phyloP scores from a whole-genome alignment of 2,329 filamentous ascomycete genomes.

The Fonsecaea erecta region DNA sequence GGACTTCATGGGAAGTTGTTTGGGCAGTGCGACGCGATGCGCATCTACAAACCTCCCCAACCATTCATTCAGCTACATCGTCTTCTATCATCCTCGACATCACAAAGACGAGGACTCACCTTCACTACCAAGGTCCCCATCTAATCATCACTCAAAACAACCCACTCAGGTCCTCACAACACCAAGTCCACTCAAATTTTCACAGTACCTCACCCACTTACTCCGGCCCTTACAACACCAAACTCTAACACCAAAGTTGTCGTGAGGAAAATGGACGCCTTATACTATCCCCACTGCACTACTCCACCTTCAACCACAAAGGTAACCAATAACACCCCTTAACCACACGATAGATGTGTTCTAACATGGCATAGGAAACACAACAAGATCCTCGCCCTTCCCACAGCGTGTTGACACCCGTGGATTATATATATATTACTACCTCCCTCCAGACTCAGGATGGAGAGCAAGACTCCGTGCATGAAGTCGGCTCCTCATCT shows the following conservation, averaged over 20 bases:
- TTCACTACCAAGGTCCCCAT: neutral
- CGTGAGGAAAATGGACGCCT: neutral
- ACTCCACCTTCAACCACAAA: neutral
- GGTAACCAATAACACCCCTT: slow-evolving; percentile 13
- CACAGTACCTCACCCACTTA: too few species aligned
- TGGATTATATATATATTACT: neutral
- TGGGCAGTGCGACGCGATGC: neutral
- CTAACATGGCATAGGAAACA: slow-evolving; percentile 10
- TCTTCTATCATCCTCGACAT: neutral
- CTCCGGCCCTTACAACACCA: neutral
- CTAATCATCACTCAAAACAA: neutral
- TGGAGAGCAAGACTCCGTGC: neutral
- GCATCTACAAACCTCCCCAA: neutral
- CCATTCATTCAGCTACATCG: neutral
- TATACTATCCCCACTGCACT: neutral
- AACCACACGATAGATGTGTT: neutral
- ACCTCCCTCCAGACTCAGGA: neutral
- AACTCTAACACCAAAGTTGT: neutral
- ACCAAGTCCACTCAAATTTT: too few species aligned
- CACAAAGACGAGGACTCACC: neutral
- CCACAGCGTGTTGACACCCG: neutral
- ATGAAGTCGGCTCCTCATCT: neutral
- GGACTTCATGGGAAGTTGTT: neutral
- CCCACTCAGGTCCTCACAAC: neutral
- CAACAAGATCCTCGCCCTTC: neutral